Base-by-base conservation (phyloP, 208 protist species). In the Herpetomonas tarakana region DNA sequence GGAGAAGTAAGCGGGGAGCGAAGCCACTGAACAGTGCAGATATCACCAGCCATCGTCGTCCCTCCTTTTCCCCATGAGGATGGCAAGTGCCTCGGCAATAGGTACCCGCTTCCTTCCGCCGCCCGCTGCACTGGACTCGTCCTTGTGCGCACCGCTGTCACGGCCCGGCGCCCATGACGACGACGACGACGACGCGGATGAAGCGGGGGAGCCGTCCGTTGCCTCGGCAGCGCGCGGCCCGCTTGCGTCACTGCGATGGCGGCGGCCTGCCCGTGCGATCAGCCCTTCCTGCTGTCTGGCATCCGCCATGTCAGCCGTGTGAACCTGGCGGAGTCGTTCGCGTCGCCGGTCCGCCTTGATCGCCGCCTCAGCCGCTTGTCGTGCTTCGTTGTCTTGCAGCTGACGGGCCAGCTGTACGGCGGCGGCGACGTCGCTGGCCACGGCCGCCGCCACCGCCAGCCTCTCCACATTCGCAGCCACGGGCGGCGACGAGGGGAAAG, bases 41-140 rank as follows among this genome's bases (percentile, higher is more conserved):
- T n/a, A n/a, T n/a, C n/a, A n/a, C n/a, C 38, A 9, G 58, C 46
- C 0, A 58, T 35, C 14, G 58, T 41, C 35, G 61, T 53, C 24
- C 39, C 52, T 62, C 22, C 41, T 51, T 58, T 73, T 75, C 1
- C 77, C 81, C 66, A 88, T 65, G 0, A 88, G 66, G 29, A 79
- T 59, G 25, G 64, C 64, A 49, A 88, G 52, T 1, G 81, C 81
- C 55, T 81, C 68, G 7, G 74, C 44, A 22, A 88, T 25, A 0
- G 76, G 81, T 38, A 88, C 59, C 18, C 74, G 81, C 4, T 41
- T 45, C 12, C 52, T 21, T 12, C 51, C 14, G 4, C 19, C 47
- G 24, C 39, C 21, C n/a, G 35, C 57, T 46, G 16, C 49, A 19
- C 29, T 21, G 2, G 30, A n/a, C 56, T 46, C 9, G 18, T 14